Conservation (phyloP, 768 basidiomycete species). For the Fomitopsis serialis region DNA sequence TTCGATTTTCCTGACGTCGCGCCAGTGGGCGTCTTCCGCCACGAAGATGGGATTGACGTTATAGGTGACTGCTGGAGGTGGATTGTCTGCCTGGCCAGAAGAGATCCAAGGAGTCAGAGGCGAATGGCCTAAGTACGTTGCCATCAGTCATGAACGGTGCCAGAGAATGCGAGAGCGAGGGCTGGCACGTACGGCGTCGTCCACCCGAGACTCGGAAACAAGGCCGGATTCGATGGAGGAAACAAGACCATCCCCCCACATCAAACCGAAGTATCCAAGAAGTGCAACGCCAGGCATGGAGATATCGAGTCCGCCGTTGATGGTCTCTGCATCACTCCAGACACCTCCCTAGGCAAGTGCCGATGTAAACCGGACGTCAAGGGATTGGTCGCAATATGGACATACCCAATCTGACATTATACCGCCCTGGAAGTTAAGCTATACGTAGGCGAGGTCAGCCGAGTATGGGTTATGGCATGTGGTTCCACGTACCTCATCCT, state of each 20-base stretch:
- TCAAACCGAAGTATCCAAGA: slow-evolving; percentile 40
- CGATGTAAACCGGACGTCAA: slow-evolving; percentile 25
- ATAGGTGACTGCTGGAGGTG: slow-evolving; percentile 47
- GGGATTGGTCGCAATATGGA: slow-evolving; percentile 17
- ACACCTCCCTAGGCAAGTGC: neutral
- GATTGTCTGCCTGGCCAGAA: neutral
- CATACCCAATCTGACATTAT: slow-evolving; percentile 77
- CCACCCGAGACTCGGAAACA: slow-evolving; percentile 54
- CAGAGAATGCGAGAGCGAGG: slow-evolving; percentile 15
- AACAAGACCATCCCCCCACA: slow-evolving; percentile 61
- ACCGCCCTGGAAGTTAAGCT: slow-evolving; percentile 39
- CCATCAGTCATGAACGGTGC: slow-evolving; percentile 17
- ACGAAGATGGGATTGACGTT: slow-evolving; percentile 46
- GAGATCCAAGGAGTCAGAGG: neutral
- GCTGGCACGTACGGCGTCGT: slow-evolving; percentile 69
- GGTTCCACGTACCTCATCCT: slow-evolving; percentile 22
- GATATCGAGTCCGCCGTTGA: slow-evolving; percentile 40
- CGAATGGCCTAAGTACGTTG: neutral
- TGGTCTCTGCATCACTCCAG: slow-evolving; percentile 11
- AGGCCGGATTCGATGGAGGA: slow-evolving; percentile 65
- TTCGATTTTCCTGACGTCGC: slow-evolving; percentile 57
- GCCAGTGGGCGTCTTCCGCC: slow-evolving; percentile 39
- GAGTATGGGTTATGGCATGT: neutral
- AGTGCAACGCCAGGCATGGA: slow-evolving; percentile 62
- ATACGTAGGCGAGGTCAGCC: neutral